Evolutionary conservation across 192 early-diverging fungal species (phyloP), one percentile per base, ranked within the genome.

Genomic region (Backusella australiensis): DNA sequence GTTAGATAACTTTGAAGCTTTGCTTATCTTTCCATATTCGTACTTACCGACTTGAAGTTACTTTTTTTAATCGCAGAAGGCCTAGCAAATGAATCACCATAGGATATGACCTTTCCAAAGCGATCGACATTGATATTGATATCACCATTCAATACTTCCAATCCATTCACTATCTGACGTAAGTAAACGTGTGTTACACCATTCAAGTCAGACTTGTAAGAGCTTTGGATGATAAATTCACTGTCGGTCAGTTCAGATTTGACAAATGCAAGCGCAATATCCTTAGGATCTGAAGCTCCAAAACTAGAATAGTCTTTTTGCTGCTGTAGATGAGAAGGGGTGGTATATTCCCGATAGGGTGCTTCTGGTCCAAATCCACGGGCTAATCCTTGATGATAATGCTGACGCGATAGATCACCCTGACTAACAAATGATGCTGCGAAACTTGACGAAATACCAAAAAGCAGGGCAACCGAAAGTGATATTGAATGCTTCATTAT

Each of bases 101-200:
- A 93, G 39, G 92, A 94, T 21, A 96, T 86, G 63, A 98, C 80
- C 29, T 81, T 74, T 38, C 93, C 93, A 34, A 85, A 53, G 9
- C 71, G 23, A 67, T 91, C 90, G 52, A 97, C 81, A 76, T 98
- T 96, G 81, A 95, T 82, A 77, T 94, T 95, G 53, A 93, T 94
- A 77, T 96, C 91, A 49, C 89, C 93, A 80, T 97, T 98, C 32
- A 88, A 81, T 12, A 98, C 89, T 72, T 89, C 86, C 6, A 94
- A 56, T 12, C 91, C 95, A 71, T 93, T 76, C 44, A 89, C 76
- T 7, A 85, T 72, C 76, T 98, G 96, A 56, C 91, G 90, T 14
- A 94, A 76, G 78, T 97, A 93, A 12, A 97, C 91, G 78, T 97
- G 95, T n/a, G 94, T 92, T 6, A 96, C 82, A 23, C 89, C 90